Base-by-base conservation (phyloP, 2,329 filamentous ascomycete genomes). In the Aspergillus pseudonomiae region DNA sequence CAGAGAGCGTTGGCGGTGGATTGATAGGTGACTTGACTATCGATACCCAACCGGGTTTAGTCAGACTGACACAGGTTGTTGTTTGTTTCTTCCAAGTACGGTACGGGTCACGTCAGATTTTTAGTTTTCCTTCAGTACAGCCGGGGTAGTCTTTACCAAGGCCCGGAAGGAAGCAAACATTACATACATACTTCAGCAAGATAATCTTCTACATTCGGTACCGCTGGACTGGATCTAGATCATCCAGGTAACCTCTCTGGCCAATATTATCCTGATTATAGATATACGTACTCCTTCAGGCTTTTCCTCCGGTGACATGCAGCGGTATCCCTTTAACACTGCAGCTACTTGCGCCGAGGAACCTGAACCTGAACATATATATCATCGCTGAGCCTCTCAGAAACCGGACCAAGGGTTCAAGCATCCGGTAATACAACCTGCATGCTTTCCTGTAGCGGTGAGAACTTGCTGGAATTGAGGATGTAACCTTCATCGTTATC, bases 31-130 rank as follows among this genome's bases (percentile, higher is more conserved):
- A 55, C n/a, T 32, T 26, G 30, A 39, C 36, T 24, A 39, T 39
- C 52, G 32, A 55, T 55, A 55, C 52, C 52, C 34, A 55, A 55
- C 52, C 5, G n/a, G 52, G 52, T 55, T 53, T 55, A 55, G 52
- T 55, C 34, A 24, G 24, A 26, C 32, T 52, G 14, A 10, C 16
- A 14, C 46, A 28, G n/a, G 50, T 26, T 39, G 3, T 6, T 11
- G n/a, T 36, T 39, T 53, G 45, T 48, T 48, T 48, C 21, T 28
- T 52, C 48, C 28, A 52, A 32, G n/a, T 52, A 52, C n/a, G 48
- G 48, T 52, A 52, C 48, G n/a, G 28, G 48, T 52, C 48, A 52
- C 48, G 48, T 52, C 48, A 50, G 16, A 46, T 24, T 21, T 46
- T 41, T 41, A 41, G 39, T 41, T 41, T 41, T 28, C 26, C 6